Conservation (phyloP, 2,329 filamentous ascomycete species). For the Colletotrichum sublineola region DNA sequence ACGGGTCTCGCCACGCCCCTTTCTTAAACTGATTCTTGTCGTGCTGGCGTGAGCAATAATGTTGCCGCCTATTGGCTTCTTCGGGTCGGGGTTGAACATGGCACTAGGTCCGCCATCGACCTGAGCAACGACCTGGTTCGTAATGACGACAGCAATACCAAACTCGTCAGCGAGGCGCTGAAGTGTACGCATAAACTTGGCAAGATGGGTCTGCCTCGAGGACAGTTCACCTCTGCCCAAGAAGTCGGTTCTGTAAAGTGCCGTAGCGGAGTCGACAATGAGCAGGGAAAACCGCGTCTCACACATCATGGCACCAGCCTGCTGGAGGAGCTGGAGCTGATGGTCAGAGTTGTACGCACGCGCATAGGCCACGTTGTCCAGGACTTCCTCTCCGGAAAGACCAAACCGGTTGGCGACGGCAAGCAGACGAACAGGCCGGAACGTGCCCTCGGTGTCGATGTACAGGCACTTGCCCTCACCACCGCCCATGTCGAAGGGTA, state of each 20-base stretch:
- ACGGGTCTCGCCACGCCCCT: constrained; percentile 93
- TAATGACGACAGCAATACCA: constrained; percentile 97
- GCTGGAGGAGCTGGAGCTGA: constrained; percentile 93
- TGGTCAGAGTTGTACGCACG: constrained; percentile 99
- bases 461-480: constrained; percentile 99
- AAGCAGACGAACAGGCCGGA: constrained; percentile 89
- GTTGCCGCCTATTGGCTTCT: constrained; percentile 98
- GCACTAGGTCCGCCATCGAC: constrained; percentile 95
- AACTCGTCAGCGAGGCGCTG: constrained; percentile 86
- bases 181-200: constrained; percentile 88
- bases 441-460: constrained; percentile 98
- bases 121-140: constrained; percentile 98
- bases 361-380: constrained; percentile 98
- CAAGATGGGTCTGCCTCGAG: constrained; percentile 89
- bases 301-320: constrained; percentile 99
- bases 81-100: constrained; percentile 99
- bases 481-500: constrained; percentile 98
- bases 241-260: constrained; percentile 96
- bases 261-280: constrained; percentile 95
- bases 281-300: constrained; percentile 97
- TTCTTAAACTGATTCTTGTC: constrained; percentile 93
- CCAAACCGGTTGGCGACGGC: constrained; percentile 96
- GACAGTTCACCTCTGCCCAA: constrained; percentile 96
- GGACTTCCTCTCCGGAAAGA: constrained; percentile 93
- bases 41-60: constrained; percentile 99